Evolutionary conservation across 2,329 filamentous ascomycete genomes (phyloP), one percentile per base, ranked within the genome.

Genomic region (Trichoderma cornu-damae): DNA sequence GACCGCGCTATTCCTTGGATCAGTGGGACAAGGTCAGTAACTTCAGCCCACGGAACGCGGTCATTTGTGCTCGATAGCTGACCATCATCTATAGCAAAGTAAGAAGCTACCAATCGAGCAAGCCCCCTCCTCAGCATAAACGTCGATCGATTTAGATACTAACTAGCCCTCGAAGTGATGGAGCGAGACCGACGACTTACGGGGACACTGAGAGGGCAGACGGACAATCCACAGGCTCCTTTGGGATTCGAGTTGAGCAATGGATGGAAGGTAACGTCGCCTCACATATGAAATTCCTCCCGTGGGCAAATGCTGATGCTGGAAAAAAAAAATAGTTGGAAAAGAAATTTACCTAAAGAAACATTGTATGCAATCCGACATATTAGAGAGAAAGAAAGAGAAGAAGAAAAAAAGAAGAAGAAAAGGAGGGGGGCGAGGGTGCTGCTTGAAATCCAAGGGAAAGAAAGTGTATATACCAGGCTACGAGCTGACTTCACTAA

Each of bases 221-320:
- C 73, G 57, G 81, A 84, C 67, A 74, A 73, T 24, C 70, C 81
- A 40, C 68, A 74, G 62, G 83, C 83, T 20, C 82, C 83, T 16
- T 67, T 74, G 16, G 83, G 83, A 35, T 86, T 82, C 69, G 83
- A 85, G 65, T 65, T 84, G 61, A 85, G 79, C 73, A 85, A 85
- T 65, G 78, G 79, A 30, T 86, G 83, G 83, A 84, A 76, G 74
- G 83, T 85, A 77, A 78, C 18, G 69, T 58, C 24, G 35, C 7
- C n/a, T 22, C n/a, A 11, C 6, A 9, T 16, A 14, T 16, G 18
- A 7, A 18, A 2, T 5, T 7, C 20, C 5, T 32, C n/a, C 18
- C 30, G 48, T n/a, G 37, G 11, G 12, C 26, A 16, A 35, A 18
- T 47, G 57, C 59, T 30, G 58, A 59, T 46, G 38, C 11, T 35